Conservation (phyloP, 2,329 filamentous ascomycete genomes). For the Acrodontium crateriforme region DNA sequence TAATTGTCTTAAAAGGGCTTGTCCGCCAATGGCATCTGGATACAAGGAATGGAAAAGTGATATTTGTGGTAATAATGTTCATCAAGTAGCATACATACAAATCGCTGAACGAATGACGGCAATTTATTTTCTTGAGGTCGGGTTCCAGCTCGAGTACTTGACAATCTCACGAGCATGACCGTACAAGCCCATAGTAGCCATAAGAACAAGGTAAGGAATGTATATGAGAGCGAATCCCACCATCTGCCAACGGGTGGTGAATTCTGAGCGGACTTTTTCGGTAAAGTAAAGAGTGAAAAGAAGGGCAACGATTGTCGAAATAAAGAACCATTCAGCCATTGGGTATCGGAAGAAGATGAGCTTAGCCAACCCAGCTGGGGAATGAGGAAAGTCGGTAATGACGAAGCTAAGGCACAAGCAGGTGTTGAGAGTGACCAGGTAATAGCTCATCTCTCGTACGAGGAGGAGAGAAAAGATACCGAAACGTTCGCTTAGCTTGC, state of each 20-base stretch:
- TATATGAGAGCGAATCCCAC: constrained; percentile 29
- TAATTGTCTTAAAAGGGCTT: no score
- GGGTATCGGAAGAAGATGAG: constrained; percentile 36
- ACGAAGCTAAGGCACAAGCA: constrained; percentile 33
- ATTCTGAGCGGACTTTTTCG: constrained; percentile 32
- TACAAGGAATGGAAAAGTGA: no score
- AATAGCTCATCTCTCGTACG: constrained; percentile 34
- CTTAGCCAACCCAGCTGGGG: constrained; percentile 23
- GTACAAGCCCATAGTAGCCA: constrained; percentile 32
- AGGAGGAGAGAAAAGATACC: constrained; percentile 32
- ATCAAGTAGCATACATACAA: no score
- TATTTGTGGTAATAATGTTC: no score
- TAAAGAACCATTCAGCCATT: constrained; percentile 31
- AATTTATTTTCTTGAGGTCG: constrained; percentile 25
- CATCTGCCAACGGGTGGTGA: constrained; percentile 28
- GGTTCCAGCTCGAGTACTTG: constrained; percentile 35
- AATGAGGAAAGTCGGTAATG: constrained; percentile 30
- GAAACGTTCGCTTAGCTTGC: constrained; percentile 26
- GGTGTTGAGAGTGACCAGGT: constrained; percentile 35
- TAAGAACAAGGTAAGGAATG: constrained; percentile 30
- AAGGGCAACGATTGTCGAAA: constrained; percentile 26
- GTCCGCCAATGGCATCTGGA: no score
- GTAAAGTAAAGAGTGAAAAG: constrained; percentile 34
- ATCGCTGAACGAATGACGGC: no score
- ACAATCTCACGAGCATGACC: constrained; percentile 34